These are phyloP conservation scores for Hortaea sp. DNA, from an alignment of 2,329 filamentous ascomycete genomes.

Conservation along the genomic window DNA sequence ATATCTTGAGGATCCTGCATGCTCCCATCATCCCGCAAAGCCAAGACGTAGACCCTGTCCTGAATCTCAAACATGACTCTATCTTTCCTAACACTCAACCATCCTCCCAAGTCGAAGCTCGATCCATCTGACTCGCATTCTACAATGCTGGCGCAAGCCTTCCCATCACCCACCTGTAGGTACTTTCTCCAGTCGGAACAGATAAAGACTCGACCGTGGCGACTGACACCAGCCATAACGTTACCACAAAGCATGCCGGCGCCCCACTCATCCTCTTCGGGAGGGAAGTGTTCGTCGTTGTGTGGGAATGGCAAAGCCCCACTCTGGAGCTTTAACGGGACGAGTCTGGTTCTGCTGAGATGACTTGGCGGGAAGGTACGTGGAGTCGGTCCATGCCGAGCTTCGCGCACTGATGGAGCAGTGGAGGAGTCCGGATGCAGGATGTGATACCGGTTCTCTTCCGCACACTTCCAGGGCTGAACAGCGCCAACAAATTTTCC, in stretches of 20 bases:
- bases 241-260: constrained; percentile 35
- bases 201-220: constrained; percentile 34
- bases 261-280: constrained; percentile 37
- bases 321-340: constrained; percentile 9
- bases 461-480: constrained; percentile 23
- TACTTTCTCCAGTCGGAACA: constrained; percentile 35
- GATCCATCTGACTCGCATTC: constrained; percentile 33
- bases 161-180: constrained; percentile 12
- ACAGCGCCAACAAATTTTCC: constrained; percentile 30
- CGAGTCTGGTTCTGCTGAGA: constrained; percentile 11
- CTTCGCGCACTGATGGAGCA: background rate
- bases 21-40: constrained; percentile 25
- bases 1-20: constrained; percentile 7
- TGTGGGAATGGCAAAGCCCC: constrained; percentile 9
- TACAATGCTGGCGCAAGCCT: constrained; percentile 23
- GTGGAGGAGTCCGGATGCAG: constrained; percentile 12
- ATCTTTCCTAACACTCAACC: constrained; percentile 34
- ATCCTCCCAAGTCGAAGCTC: constrained; percentile 37
- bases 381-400: constrained; percentile 9
- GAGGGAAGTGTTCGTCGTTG: constrained; percentile 7
- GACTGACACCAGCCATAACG: constrained; percentile 35
- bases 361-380: constrained; percentile 14
- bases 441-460: constrained; percentile 27
- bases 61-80: constrained; percentile 36
- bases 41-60: constrained; percentile 34